Evolutionary conservation across 2,329 filamentous ascomycete genomes (phyloP).

Genomic region (Apiospora sp.): DNA sequence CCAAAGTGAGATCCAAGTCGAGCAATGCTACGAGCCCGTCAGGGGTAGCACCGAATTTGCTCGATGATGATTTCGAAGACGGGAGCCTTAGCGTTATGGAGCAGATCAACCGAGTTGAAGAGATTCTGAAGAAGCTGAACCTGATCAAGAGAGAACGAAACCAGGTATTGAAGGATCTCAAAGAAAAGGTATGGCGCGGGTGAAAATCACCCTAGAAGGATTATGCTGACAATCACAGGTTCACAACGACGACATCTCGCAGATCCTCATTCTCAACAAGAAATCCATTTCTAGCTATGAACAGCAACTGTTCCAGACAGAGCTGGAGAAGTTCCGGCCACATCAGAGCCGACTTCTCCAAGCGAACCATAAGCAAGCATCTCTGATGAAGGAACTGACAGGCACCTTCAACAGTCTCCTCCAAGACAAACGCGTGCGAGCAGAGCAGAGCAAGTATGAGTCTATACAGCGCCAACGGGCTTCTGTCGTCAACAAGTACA

Average conservation of each 20-base stretch:
- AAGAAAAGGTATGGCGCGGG: slow-evolving; percentile 81
- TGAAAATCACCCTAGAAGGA: too few relatives aligned
- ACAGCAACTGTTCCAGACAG: slow-evolving; percentile 88
- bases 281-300: slow-evolving; percentile 95
- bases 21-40: slow-evolving; percentile 69
- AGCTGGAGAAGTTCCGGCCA: slow-evolving; percentile 95
- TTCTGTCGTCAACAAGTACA: slow-evolving; percentile 84
- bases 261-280: slow-evolving; percentile 96
- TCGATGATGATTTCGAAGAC: slow-evolving; percentile 94
- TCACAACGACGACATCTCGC: slow-evolving; percentile 96
- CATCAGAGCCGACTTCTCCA: slow-evolving; percentile 92
- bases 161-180: slow-evolving; percentile 94
- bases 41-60: slow-evolving; percentile 74
- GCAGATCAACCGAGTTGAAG: slow-evolving; percentile 88
- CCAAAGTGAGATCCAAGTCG: slow-evolving; percentile 74
- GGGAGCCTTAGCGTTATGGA: slow-evolving; percentile 82
- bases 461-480: slow-evolving; percentile 82
- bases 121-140: slow-evolving; percentile 88
- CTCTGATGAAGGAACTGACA: slow-evolving; percentile 94
- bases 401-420: slow-evolving; percentile 85
- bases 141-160: slow-evolving; percentile 90
- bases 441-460: slow-evolving; percentile 96
- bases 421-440: slow-evolving; percentile 91
- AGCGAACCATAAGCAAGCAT: slow-evolving; percentile 93
- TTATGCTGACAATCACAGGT: slow-evolving; percentile 61